phyloP scores from a whole-genome alignment of 2,329 filamentous ascomycete genomes.

The Uncinocarpus reesii region DNA sequence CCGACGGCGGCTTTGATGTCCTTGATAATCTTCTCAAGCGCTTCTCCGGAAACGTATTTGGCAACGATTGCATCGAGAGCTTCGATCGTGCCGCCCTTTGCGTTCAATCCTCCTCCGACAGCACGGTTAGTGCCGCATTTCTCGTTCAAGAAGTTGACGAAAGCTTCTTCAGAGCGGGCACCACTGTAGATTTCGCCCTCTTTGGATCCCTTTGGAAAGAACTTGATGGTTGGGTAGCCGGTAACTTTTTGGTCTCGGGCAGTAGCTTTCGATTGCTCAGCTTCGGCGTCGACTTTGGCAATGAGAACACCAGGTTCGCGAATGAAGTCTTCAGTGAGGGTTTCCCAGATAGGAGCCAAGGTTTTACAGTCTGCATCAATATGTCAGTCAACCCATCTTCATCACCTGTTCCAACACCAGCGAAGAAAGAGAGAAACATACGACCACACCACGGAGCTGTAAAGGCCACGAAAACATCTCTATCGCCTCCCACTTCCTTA shows the following conservation, averaged over 20 bases:
- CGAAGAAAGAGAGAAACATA: slow-evolving; percentile 46
- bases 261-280: slow-evolving; percentile 68
- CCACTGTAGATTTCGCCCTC: slow-evolving; percentile 62
- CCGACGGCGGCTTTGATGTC: slow-evolving; percentile 64
- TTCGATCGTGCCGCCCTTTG: slow-evolving; percentile 70
- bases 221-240: slow-evolving; percentile 96
- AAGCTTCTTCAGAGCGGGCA: slow-evolving; percentile 62
- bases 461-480: slow-evolving; percentile 89
- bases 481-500: slow-evolving; percentile 66
- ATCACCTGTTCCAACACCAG: not conserved
- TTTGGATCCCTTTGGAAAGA: slow-evolving; percentile 77
- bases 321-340: slow-evolving; percentile 68
- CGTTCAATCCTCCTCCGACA: slow-evolving; percentile 68
- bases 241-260: slow-evolving; percentile 66
- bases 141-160: slow-evolving; percentile 75
- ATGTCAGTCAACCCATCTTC: not conserved
- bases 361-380: slow-evolving; percentile 74
- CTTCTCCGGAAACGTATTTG: slow-evolving; percentile 51
- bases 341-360: slow-evolving; percentile 84
- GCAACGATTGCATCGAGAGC: slow-evolving; percentile 64
- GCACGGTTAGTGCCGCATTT: slow-evolving; percentile 80
- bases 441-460: slow-evolving; percentile 98
- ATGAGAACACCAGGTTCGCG: slow-evolving; percentile 70
- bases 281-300: slow-evolving; percentile 92
- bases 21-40: slow-evolving; percentile 54